phyloP scores from a whole-genome alignment of 108 stramenopile genomes.

The Cyclotella baltica region DNA sequence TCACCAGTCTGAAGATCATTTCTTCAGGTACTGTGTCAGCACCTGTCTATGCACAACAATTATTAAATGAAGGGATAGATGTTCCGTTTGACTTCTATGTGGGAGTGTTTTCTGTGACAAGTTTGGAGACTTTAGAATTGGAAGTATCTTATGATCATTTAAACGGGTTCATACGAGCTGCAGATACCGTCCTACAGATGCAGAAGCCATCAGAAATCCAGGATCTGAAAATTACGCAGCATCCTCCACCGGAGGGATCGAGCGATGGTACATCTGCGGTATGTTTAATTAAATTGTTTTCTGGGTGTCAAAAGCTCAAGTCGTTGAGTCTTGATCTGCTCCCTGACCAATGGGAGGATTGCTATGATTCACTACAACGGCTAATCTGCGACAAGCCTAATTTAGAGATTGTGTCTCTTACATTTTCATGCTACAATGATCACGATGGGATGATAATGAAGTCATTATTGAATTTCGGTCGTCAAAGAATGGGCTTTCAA shows the following conservation, averaged over 20 bases:
- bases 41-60: slow-evolving; percentile 8
- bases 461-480: slow-evolving; percentile 1
- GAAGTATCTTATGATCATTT: slow-evolving; percentile 12
- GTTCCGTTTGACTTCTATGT: slow-evolving; percentile 14
- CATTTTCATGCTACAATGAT: slow-evolving; percentile 13
- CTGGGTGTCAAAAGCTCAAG: slow-evolving; percentile 14
- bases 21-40: slow-evolving; percentile 14
- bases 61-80: slow-evolving; percentile 14
- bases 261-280: slow-evolving; percentile 11
- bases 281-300: slow-evolving; percentile 15
- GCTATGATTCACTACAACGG: background rate
- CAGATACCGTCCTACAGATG: background rate
- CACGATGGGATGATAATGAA: slow-evolving; percentile 9
- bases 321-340: slow-evolving; percentile 5
- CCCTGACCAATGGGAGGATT: background rate
- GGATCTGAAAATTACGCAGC: background rate
- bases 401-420: slow-evolving; percentile 1
- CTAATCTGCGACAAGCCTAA: slow-evolving; percentile 11
- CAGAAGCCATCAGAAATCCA: slow-evolving; percentile 1
- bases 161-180: slow-evolving; percentile 3
- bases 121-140: slow-evolving; percentile 15
- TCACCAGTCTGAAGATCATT: slow-evolving; percentile 2
- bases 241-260: background rate
- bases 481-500: background rate
- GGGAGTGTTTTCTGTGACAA: background rate